phyloP scores from a whole-genome alignment of 1,284 basidiomycete species.

The Cystobasidium pallidum region DNA sequence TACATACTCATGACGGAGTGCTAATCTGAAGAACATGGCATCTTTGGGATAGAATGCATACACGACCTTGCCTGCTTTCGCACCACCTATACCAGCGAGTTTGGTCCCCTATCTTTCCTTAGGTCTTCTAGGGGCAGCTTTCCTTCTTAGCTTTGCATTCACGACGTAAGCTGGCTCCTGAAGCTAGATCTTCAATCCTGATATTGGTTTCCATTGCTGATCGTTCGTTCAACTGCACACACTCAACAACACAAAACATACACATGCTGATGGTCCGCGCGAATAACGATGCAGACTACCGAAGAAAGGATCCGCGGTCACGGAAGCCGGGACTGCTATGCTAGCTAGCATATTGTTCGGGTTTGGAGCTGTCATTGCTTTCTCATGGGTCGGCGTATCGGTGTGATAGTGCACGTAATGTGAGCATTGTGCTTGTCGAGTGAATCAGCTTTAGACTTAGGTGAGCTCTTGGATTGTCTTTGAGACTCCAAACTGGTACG shows the following conservation, averaged over 20 bases:
- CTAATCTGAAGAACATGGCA: background rate
- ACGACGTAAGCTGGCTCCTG: conserved; percentile 17
- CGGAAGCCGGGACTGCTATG: conserved; percentile 22
- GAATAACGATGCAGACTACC: conserved; percentile 16
- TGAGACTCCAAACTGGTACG: too few relatives aligned
- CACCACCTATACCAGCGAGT: conserved; percentile 12
- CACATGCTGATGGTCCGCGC: background rate
- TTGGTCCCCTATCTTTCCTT: conserved; percentile 21
- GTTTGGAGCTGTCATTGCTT: conserved; percentile 29
- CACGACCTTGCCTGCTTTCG: conserved; percentile 17
- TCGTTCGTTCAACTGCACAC: background rate
- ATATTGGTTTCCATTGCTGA: background rate
- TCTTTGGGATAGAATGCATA: conserved; percentile 1
- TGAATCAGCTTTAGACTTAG: too few relatives aligned
- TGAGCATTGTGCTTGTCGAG: too few relatives aligned
- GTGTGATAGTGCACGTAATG: background rate
- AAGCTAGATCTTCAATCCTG: background rate
- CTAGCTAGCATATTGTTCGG: conserved; percentile 30
- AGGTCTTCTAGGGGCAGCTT: conserved; percentile 21
- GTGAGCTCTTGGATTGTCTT: too few relatives aligned
- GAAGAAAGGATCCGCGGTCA: conserved; percentile 17
- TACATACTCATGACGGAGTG: too few relatives aligned
- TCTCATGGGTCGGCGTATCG: conserved; percentile 30
- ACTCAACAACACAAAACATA: too few relatives aligned
- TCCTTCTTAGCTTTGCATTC: conserved; percentile 31